Evolutionary conservation across 2,329 filamentous ascomycete genomes (phyloP), one percentile per base, ranked within the genome.

Genomic region (Metarhizium robertsii): DNA sequence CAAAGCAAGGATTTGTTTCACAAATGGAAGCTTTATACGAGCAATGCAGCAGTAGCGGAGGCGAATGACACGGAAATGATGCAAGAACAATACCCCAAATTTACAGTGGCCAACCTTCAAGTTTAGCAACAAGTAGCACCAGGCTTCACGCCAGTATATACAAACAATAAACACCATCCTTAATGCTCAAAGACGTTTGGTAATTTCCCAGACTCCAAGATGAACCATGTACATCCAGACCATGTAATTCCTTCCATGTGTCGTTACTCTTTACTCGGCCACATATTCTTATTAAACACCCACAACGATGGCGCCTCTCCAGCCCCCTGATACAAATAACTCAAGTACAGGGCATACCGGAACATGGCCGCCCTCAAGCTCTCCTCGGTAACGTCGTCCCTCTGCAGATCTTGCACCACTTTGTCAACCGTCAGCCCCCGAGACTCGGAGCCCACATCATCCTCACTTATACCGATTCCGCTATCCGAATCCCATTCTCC

Each of bases 311-410:
- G 66, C n/a, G 61, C 57, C 34, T 64, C 62, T 6, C 61, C 60
- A 20, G 61, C 57, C 3, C 64, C 62, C 6, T 55, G 54, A 16
- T 62, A 59, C n/a, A 61, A 38, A 38, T 71, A 71, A 55, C 68
- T 71, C 53, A 71, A 53, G 50, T 69, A 71, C 53, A 71, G 56
- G 2, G 68, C 65, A 60, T 70, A 71, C 49, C 68, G 64, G 55
- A 71, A 71, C 61, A 70, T 52, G 3, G 62, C 61, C 40, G 61
- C 61, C 40, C 63, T 61, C 20, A 71, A 47, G 13, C 54, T 54
- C 1, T 62, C 59, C 52, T 68, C 60, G 1, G 61, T 57, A 6
- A 67, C 32, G 8, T 64, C 62, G 3, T 58, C 50, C 43, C 62
- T 61, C 4, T 58, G 61, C 20, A 68, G 52, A n/a, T 55, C 54